Evolutionary conservation across 495 filamentous ascomycete genomes (phyloP).

Genomic region (Staphylotrichum tortipilum): DNA sequence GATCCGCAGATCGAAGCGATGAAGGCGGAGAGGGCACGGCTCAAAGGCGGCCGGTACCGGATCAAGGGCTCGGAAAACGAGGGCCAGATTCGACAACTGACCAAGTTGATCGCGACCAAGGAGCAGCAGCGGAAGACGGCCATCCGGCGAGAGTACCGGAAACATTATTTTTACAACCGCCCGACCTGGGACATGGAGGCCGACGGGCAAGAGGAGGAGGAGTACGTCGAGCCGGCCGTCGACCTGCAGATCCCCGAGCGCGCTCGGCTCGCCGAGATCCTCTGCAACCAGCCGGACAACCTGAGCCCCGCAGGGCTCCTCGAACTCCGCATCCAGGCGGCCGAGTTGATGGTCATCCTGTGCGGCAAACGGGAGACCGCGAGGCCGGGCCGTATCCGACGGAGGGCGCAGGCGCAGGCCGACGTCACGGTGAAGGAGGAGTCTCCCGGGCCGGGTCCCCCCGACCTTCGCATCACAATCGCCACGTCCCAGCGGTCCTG

Average conservation of each 20-base stretch:
- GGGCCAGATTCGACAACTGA: conserved; percentile 7
- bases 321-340: conserved; percentile 10
- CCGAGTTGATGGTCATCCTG: conserved; percentile 7
- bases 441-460: conserved; percentile 1
- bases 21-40: conserved; percentile 12
- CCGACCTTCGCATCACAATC: too few relatives aligned
- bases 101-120: conserved; percentile 8
- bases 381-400: conserved; percentile 1
- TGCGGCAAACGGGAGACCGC: conserved; percentile 2
- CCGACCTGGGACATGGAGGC: conserved; percentile 21
- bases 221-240: not conserved
- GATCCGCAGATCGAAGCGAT: conserved; percentile 18
- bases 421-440: not conserved
- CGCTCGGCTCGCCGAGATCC: not conserved
- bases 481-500: too few relatives aligned
- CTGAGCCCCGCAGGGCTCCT: conserved; percentile 6
- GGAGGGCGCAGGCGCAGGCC: conserved; percentile 1
- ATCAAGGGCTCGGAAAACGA: conserved; percentile 12
- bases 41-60: conserved; percentile 17
- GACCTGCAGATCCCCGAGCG: not conserved
- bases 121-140: conserved; percentile 7
- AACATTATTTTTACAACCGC: conserved; percentile 21
- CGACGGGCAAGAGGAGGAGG: conserved; percentile 15
- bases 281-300: conserved; percentile 3
- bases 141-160: conserved; percentile 13